These are phyloP conservation scores for Penicillium sp. DNA, from an alignment of 2,329 filamentous ascomycete genomes.

Conservation along the genomic window DNA sequence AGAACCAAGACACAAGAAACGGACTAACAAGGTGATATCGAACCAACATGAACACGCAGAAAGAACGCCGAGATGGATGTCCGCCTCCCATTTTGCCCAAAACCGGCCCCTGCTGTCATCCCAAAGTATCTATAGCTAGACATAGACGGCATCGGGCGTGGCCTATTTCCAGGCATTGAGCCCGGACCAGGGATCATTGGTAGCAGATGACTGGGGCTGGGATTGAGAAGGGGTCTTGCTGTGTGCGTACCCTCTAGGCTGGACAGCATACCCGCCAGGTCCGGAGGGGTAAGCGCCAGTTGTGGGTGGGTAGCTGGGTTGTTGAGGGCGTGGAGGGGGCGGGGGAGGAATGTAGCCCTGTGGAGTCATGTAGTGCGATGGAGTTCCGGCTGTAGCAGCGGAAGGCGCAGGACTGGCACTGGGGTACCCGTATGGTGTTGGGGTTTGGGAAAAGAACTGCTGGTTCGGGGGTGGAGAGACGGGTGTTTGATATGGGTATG, in stretches of 20 bases:
- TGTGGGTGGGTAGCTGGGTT: slow-evolving; percentile 42
- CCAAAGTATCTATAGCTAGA: neutral
- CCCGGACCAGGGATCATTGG: slow-evolving; percentile 67
- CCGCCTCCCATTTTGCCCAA: slow-evolving; percentile 2
- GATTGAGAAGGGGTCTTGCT: slow-evolving; percentile 38
- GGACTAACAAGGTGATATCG: neutral
- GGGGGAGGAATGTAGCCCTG: slow-evolving; percentile 68
- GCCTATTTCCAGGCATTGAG: slow-evolving; percentile 67
- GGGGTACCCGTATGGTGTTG: slow-evolving; percentile 36
- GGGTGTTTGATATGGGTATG: slow-evolving; percentile 46
- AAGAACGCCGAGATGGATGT: slow-evolving; percentile 23
- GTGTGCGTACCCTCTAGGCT: slow-evolving; percentile 45
- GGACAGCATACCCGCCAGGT: slow-evolving; percentile 56
- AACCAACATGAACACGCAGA: neutral
- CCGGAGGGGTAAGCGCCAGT: slow-evolving; percentile 55
- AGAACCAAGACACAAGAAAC: neutral
- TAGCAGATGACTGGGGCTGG: slow-evolving; percentile 29
- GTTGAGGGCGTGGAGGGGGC: slow-evolving; percentile 65
- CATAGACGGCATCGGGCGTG: neutral
- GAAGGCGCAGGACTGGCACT: slow-evolving; percentile 35
- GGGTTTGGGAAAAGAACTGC: slow-evolving; percentile 38
- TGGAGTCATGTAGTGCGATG: slow-evolving; percentile 50
- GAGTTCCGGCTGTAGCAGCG: slow-evolving; percentile 30
- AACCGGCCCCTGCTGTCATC: neutral
- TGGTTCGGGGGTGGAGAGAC: slow-evolving; percentile 46